phyloP scores from a whole-genome alignment of 495 filamentous ascomycete species.

The Aspergillus bertholletiae region DNA sequence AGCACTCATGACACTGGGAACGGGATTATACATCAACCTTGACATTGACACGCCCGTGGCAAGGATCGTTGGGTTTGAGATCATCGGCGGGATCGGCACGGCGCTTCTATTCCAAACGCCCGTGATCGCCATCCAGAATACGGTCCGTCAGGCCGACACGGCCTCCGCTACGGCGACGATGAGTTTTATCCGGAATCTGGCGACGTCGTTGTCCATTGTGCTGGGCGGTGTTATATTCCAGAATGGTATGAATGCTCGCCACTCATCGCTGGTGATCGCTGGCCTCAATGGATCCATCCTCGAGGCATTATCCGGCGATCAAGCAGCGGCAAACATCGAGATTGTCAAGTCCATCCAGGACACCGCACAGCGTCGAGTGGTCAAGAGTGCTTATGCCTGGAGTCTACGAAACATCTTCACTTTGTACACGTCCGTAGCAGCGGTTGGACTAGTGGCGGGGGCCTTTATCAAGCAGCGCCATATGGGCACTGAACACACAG shows the following conservation, averaged over 20 bases:
- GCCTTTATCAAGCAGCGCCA: slow-evolving; percentile 49
- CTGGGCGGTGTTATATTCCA: slow-evolving; percentile 79
- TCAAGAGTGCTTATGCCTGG: slow-evolving; percentile 55
- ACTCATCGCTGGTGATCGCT: slow-evolving; percentile 33
- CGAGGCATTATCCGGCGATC: slow-evolving; percentile 39
- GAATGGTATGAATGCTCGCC: slow-evolving; percentile 51
- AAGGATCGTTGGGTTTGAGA: slow-evolving; percentile 51
- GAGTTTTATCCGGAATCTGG: slow-evolving; percentile 69
- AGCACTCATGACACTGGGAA: slow-evolving; percentile 43
- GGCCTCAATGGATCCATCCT: slow-evolving; percentile 40
- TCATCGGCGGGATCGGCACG: slow-evolving; percentile 57
- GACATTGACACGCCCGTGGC: slow-evolving; percentile 32
- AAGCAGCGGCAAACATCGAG: slow-evolving; percentile 51
- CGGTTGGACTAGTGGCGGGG: slow-evolving; percentile 46
- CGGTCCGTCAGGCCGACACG: slow-evolving; percentile 63
- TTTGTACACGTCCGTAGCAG: slow-evolving; percentile 52
- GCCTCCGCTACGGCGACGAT: slow-evolving; percentile 76
- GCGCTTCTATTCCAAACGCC: slow-evolving; percentile 55
- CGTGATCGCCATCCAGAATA: slow-evolving; percentile 72
- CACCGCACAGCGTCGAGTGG: slow-evolving; percentile 37
- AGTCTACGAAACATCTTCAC: slow-evolving; percentile 63
- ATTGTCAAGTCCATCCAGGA: slow-evolving; percentile 42
- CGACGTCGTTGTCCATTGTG: slow-evolving; percentile 67
- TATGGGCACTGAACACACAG: slow-evolving; percentile 56
- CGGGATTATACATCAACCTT: slow-evolving; percentile 50